Percentiles rank a stretch among this genome's conserved stretches.
Evolutionary conservation across 164 flowering plant genomes (phyloP).

Genomic region (Houttuynia cordata): DNA sequence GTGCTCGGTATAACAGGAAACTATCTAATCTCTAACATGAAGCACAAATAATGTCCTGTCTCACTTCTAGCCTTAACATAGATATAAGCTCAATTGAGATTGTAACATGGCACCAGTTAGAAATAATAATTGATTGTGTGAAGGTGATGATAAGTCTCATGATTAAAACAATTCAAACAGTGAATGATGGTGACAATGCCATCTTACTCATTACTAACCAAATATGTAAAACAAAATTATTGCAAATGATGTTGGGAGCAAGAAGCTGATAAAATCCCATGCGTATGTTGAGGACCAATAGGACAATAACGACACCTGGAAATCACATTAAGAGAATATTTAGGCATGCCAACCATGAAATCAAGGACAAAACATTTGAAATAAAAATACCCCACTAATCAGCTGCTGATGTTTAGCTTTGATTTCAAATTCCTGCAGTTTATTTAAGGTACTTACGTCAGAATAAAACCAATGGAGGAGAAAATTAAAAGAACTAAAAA

Average conservation of each 20-base stretch:
- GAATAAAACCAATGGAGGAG: no score
- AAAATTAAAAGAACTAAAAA: no score
- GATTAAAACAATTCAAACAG: neutral
- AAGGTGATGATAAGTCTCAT: neutral
- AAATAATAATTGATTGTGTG: neutral
- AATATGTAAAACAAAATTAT: slow-evolving; percentile 66
- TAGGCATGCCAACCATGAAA: neutral
- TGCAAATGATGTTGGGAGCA: slow-evolving; percentile 74
- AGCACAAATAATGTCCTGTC: no score
- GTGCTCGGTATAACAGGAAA: no score
- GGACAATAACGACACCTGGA: slow-evolving; percentile 74
- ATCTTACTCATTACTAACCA: slow-evolving; percentile 35
- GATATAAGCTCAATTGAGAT: no score
- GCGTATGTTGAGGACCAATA: slow-evolving; percentile 86
- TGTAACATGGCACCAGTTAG: no score
- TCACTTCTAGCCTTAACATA: no score
- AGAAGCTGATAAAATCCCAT: slow-evolving; percentile 94
- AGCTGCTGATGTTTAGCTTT: slow-evolving; percentile 96
- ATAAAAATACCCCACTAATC: slow-evolving; percentile 77
- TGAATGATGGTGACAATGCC: neutral
- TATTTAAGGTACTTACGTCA: neutral
- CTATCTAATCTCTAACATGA: no score
- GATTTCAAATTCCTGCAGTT: slow-evolving; percentile 82
- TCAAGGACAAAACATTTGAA: neutral
- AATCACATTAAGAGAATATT: neutral